Evolutionary conservation across 768 basidiomycete species (phyloP).

Genomic region (Psilocybe sp.): DNA sequence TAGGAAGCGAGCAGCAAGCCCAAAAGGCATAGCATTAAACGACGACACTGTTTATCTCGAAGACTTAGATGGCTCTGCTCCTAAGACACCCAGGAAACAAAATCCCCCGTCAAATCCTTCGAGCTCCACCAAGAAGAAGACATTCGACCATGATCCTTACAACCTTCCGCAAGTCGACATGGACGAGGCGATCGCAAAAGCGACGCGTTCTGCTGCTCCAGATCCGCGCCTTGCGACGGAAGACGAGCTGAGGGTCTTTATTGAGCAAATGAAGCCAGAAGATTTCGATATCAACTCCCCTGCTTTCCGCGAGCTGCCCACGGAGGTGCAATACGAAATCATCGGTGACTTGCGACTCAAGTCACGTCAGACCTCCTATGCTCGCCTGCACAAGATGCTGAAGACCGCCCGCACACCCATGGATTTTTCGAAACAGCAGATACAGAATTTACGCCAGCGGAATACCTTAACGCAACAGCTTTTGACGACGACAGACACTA

Average conservation of each 20-base stretch:
- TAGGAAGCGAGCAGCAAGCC: neutral
- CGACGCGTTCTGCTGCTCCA: conserved; percentile 56
- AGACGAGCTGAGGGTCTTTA: conserved; percentile 89
- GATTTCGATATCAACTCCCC: conserved; percentile 91
- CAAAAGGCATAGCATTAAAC: conserved; percentile 40
- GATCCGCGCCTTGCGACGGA: conserved; percentile 96
- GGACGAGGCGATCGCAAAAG: conserved; percentile 58
- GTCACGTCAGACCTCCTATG: conserved; percentile 92
- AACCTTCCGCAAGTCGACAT: conserved; percentile 82
- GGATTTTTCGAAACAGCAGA: conserved; percentile 97
- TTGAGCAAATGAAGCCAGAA: conserved; percentile 94
- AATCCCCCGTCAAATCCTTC: conserved; percentile 36
- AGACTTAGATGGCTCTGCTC: conserved; percentile 61
- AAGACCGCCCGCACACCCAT: conserved; percentile 73
- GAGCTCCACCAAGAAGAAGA: conserved; percentile 56
- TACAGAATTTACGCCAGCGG: conserved; percentile 83
- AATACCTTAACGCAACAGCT: conserved; percentile 93
- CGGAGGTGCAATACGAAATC: conserved; percentile 97
- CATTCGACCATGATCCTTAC: conserved; percentile 89
- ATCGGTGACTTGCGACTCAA: conserved; percentile 93
- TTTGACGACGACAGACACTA: conserved; percentile 85
- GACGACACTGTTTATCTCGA: conserved; percentile 86
- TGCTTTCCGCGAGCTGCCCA: conserved; percentile 89
- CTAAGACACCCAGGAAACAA: conserved; percentile 49
- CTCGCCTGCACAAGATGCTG: conserved; percentile 89